Base-by-base conservation (phyloP, 2,329 filamentous ascomycete genomes). In the Chaetoscypha palmicola region DNA sequence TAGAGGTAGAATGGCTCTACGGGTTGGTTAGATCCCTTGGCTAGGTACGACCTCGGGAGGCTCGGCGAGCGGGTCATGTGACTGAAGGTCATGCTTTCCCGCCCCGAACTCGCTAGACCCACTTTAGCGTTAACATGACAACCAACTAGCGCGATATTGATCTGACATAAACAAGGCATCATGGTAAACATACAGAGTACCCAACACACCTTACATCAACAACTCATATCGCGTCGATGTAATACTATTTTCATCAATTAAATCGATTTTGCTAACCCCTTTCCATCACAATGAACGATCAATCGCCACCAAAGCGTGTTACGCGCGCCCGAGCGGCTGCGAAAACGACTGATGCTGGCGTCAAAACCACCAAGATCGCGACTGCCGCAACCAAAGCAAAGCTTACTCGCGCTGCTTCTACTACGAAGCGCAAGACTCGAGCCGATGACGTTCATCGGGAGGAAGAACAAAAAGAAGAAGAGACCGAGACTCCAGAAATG, bases 231-330 rank as follows among this genome's bases (percentile, higher is more conserved):
- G 32, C 32, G 32, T 34, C 32, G 16, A 34, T 34, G 32, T 34
- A 34, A 34, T 34, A 16, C 19, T 34, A 34, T 19, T 12, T 41
- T 35, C 35, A 44, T 39, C 34, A 16, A 45, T 43, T 14, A 14
- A 23, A 40, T 45, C 11, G 11, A 22, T 40, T 32, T n/a, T 44
- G 40, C 28, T 45, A 38, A 49, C 26, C 31, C 33, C 44, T 40
- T 43, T 23, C 45, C 43, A 35, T 33, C 39, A 67, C 40, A 51
- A 77, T 79, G 74, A 72, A 75, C 52, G 63, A 64, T 41, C 61
- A 66, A 51, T 78, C 73, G 46, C 75, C 76, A 40, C 76, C 76
- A 26, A 77, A 77, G 64, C 72, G 76, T 51, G 70, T 79, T 57
- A 79, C 76, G 49, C 72, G 76, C 52, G 67, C 70, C 34, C 58